A percentile compares a stretch with the other conserved stretches of the same genome.
Evolutionary conservation across 2,329 filamentous ascomycete genomes (phyloP).

Genomic region (Coleophoma cylindrospora): DNA sequence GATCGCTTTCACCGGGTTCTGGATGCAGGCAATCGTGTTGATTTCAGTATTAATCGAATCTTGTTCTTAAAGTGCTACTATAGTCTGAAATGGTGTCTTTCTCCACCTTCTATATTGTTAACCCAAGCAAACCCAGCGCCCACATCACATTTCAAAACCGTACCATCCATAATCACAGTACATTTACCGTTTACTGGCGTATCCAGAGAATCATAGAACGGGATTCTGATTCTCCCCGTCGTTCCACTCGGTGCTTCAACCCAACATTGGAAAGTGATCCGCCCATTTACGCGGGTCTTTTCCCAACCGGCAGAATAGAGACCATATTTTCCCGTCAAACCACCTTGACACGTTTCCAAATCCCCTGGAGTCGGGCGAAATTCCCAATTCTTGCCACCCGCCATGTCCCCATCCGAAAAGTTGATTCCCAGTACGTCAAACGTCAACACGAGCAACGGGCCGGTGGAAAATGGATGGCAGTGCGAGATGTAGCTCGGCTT

Average conservation of each 20-base stretch:
- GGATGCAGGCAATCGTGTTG: too few species aligned
- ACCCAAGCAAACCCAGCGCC: not conserved
- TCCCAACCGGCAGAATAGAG: conserved; percentile 2
- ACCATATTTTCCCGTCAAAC: not conserved
- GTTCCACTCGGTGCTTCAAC: conserved; percentile 1
- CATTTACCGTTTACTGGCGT: not conserved
- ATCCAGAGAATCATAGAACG: not conserved
- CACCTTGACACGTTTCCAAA: conserved; percentile 4
- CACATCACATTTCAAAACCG: not conserved
- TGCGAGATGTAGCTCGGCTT: conserved; percentile 1
- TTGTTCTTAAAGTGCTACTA: not conserved
- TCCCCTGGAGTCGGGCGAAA: not conserved
- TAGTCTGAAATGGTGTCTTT: not conserved
- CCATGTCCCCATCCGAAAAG: not conserved
- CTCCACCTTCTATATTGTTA: not conserved
- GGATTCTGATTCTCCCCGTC: conserved; percentile 1
- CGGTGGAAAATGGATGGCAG: conserved; percentile 1
- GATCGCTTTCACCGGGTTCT: too few species aligned
- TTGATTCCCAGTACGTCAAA: not conserved
- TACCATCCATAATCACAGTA: not conserved
- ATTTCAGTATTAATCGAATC: too few species aligned
- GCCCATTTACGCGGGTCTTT: conserved; percentile 1
- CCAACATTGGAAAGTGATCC: conserved; percentile 1
- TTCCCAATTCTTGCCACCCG: not conserved
- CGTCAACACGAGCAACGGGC: not conserved